Percentiles rank a stretch among this genome's conserved stretches.
Evolutionary conservation across 1,284 basidiomycete genomes (phyloP).

Genomic region (Sphaerobolus stellatus): DNA sequence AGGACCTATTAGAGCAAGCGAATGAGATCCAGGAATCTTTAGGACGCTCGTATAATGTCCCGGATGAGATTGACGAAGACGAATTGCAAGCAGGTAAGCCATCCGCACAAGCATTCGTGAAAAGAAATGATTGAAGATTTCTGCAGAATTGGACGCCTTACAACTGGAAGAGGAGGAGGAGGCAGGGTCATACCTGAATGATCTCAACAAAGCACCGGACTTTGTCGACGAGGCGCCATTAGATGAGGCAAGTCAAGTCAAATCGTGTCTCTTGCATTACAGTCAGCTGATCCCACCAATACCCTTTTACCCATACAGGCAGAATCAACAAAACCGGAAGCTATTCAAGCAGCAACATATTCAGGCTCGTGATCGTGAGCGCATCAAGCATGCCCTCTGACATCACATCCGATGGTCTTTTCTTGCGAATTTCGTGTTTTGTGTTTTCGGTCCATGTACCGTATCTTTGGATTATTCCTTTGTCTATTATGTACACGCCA

Average conservation of each 20-base stretch:
- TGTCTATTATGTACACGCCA: neutral
- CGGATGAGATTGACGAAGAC: constrained; percentile 97
- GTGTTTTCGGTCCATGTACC: neutral
- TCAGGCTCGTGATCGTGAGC: constrained; percentile 2
- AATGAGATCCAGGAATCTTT: constrained; percentile 97
- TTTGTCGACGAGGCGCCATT: constrained; percentile 85
- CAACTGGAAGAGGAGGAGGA: constrained; percentile 87
- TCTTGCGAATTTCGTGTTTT: neutral
- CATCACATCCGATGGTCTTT: too few species aligned
- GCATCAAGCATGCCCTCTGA: too few species aligned
- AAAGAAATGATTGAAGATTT: constrained; percentile 9
- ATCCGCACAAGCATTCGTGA: constrained; percentile 13
- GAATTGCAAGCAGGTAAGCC: constrained; percentile 90
- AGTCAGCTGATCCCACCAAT: neutral
- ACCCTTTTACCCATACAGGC: neutral
- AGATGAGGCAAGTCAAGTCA: constrained; percentile 55
- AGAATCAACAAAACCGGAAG: constrained; percentile 2
- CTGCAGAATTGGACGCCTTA: constrained; percentile 83
- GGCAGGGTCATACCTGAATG: constrained; percentile 80
- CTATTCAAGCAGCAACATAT: constrained; percentile 10
- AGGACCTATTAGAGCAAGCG: constrained; percentile 94
- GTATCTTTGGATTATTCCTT: neutral
- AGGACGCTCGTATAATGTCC: constrained; percentile 92
- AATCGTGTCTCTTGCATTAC: neutral
- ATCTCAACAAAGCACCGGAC: constrained; percentile 84